These are phyloP conservation scores for Pontederia crassipes DNA, from an alignment of 176 grass and related monocot genomes.

Conservation along the genomic window DNA sequence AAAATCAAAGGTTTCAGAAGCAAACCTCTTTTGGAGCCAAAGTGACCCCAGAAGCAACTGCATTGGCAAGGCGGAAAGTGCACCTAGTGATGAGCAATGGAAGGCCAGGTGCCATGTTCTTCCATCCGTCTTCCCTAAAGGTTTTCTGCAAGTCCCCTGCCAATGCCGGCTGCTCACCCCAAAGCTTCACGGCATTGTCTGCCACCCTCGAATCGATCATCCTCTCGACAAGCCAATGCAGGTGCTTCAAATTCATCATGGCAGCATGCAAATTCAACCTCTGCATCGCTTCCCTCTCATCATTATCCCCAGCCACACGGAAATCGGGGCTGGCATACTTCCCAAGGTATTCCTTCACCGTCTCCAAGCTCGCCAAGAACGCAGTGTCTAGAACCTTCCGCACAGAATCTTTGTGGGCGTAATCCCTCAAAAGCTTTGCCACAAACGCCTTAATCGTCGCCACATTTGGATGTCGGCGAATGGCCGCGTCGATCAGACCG, in stretches of 20 bases:
- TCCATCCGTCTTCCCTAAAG: constrained; percentile 69
- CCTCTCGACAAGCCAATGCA: constrained; percentile 84
- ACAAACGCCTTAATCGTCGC: constrained; percentile 77
- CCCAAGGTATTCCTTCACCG: constrained; percentile 67
- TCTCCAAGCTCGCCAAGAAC: constrained; percentile 50
- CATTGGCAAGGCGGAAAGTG: constrained; percentile 46
- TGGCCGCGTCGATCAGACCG: constrained; percentile 55
- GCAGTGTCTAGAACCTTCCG: constrained; percentile 53
- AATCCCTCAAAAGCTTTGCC: constrained; percentile 65
- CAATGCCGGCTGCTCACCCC: constrained; percentile 57
- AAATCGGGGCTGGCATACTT: constrained; percentile 82
- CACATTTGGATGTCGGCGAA: constrained; percentile 38
- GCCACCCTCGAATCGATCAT: constrained; percentile 73
- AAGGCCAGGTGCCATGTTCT: constrained; percentile 67
- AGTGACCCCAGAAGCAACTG: constrained; percentile 44
- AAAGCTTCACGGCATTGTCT: constrained; percentile 39
- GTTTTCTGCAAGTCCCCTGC: constrained; percentile 60
- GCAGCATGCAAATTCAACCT: constrained; percentile 62
- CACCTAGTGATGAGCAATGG: constrained; percentile 53
- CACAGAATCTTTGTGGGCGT: constrained; percentile 38
- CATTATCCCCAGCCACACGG: constrained; percentile 46
- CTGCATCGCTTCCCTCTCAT: constrained; percentile 78
- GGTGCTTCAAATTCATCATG: constrained; percentile 50
- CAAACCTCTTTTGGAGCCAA: constrained; percentile 59
- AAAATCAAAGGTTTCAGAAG: neutral